A percentile compares a stretch with the other conserved stretches of the same genome.
Conservation (phyloP, 176 grass and related monocot species). For the Metroxylon sagu region DNA sequence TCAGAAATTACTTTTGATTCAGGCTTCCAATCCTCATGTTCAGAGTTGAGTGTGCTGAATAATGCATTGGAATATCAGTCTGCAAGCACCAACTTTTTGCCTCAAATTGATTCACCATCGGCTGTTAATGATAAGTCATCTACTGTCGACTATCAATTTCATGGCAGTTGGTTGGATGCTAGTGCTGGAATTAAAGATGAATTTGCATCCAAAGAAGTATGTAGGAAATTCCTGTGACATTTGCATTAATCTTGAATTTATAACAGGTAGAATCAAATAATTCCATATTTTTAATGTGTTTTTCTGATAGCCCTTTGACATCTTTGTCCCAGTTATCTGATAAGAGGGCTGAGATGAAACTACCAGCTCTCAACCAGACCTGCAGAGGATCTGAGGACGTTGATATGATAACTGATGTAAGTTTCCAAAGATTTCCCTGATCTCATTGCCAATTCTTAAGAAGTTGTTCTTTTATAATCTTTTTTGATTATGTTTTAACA, state of each 20-base stretch:
- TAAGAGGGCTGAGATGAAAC: slow-evolving; percentile 30
- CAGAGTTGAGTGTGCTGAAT: slow-evolving; percentile 47
- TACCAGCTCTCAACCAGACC: slow-evolving; percentile 33
- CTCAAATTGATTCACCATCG: slow-evolving; percentile 17
- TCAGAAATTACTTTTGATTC: slow-evolving; percentile 43
- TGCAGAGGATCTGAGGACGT: slow-evolving; percentile 20
- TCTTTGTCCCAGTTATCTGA: slow-evolving; percentile 35
- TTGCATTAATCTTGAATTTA: background rate
- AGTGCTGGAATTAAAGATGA: slow-evolving; percentile 26
- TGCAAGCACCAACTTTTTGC: slow-evolving; percentile 33
- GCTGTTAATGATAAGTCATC: slow-evolving; percentile 28
- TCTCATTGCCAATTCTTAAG: too few species aligned
- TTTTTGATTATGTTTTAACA: too few species aligned
- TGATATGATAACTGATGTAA: slow-evolving; percentile 38
- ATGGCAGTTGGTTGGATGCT: background rate
- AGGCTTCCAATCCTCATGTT: slow-evolving; percentile 40
- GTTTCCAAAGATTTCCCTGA: slow-evolving; percentile 1
- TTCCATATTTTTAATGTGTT: background rate
- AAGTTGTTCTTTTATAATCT: too few species aligned
- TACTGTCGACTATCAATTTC: slow-evolving; percentile 25
- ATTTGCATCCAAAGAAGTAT: slow-evolving; percentile 33
- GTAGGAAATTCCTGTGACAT: slow-evolving; percentile 6
- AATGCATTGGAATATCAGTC: slow-evolving; percentile 32
- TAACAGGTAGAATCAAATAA: background rate
- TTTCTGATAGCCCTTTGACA: slow-evolving; percentile 1